phyloP scores from a whole-genome alignment of 495 filamentous ascomycete genomes.

The Parachaetomium inaequale region DNA sequence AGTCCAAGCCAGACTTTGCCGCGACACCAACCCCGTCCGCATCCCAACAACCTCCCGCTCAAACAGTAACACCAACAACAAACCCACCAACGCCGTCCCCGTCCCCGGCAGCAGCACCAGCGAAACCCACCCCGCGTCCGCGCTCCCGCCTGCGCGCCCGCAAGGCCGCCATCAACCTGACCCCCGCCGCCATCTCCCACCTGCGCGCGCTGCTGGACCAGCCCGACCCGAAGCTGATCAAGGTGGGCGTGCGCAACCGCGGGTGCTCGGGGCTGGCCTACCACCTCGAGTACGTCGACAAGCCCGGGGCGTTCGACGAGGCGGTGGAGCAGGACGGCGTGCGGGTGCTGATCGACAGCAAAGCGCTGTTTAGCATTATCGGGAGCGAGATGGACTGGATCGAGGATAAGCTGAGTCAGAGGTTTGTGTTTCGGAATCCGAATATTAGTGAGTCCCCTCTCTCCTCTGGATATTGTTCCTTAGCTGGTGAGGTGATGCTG shows the following conservation, averaged over 20 bases:
- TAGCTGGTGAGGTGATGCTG: slow-evolving; percentile 28
- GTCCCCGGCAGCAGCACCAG: not conserved
- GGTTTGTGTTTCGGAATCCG: slow-evolving; percentile 93
- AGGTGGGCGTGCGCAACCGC: slow-evolving; percentile 88
- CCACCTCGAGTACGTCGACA: slow-evolving; percentile 91
- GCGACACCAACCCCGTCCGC: not conserved
- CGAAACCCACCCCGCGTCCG: slow-evolving; percentile 37
- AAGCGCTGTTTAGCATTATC: slow-evolving; percentile 95
- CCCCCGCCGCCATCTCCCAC: slow-evolving; percentile 69
- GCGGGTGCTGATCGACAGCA: slow-evolving; percentile 92
- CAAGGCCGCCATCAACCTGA: slow-evolving; percentile 88
- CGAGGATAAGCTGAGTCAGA: slow-evolving; percentile 83
- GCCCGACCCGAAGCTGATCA: slow-evolving; percentile 85
- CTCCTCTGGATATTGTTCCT: not conserved
- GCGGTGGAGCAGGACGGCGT: slow-evolving; percentile 93
- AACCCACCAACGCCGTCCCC: not conserved
- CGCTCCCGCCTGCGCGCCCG: slow-evolving; percentile 70
- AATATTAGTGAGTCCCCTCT: slow-evolving; percentile 92
- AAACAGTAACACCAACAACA: not conserved
- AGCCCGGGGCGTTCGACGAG: slow-evolving; percentile 83
- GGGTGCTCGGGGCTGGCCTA: slow-evolving; percentile 98
- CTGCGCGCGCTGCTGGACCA: slow-evolving; percentile 69
- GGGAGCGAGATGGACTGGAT: slow-evolving; percentile 99
- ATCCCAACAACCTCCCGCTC: not conserved
- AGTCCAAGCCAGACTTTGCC: slow-evolving; percentile 41